Evolutionary conservation across 768 basidiomycete species (phyloP).

Genomic region (Rhizopogon rudus): DNA sequence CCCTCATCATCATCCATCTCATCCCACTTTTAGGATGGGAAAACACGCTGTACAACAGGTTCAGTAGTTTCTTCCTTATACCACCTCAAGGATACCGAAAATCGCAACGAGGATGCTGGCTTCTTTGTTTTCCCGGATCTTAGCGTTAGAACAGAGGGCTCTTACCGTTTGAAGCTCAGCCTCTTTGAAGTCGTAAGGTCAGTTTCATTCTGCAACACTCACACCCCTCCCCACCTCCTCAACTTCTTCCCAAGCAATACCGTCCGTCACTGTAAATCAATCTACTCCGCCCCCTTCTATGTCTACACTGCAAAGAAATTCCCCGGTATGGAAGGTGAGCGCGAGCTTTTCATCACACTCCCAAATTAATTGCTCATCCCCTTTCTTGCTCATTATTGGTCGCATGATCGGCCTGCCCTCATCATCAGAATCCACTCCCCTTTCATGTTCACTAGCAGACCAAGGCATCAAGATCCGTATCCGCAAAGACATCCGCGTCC

Average conservation of each 20-base stretch:
- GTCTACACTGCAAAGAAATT: conserved; percentile 97
- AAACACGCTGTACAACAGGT: conserved; percentile 88
- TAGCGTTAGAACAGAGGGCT: conserved; percentile 87
- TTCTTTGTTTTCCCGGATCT: conserved; percentile 98
- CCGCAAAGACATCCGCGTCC: conserved; percentile 83
- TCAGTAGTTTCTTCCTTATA: conserved; percentile 88
- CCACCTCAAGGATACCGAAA: conserved; percentile 77
- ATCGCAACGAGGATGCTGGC: conserved; percentile 66
- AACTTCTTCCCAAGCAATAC: conserved; percentile 48
- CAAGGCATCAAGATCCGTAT: conserved; percentile 96
- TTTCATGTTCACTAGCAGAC: conserved; percentile 89
- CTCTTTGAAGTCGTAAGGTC: conserved; percentile 92
- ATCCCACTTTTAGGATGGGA: conserved; percentile 63
- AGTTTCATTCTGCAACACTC: conserved; percentile 27
- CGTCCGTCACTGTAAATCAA: conserved; percentile 87
- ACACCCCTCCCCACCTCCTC: neutral
- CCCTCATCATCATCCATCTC: neutral
- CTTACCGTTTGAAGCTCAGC: conserved; percentile 65
- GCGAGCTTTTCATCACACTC: conserved; percentile 1
- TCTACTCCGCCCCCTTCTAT: conserved; percentile 85
- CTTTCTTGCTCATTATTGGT: conserved; percentile 1
- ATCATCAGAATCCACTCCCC: conserved; percentile 71
- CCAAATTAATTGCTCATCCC: neutral
- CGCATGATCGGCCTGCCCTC: conserved; percentile 1
- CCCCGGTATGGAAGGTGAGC: conserved; percentile 89